Evolutionary conservation across 225 moss, liverwort and hornwort genomes (phyloP), one percentile per base, ranked within the genome.

Genomic region (Lunularia cruciata): DNA sequence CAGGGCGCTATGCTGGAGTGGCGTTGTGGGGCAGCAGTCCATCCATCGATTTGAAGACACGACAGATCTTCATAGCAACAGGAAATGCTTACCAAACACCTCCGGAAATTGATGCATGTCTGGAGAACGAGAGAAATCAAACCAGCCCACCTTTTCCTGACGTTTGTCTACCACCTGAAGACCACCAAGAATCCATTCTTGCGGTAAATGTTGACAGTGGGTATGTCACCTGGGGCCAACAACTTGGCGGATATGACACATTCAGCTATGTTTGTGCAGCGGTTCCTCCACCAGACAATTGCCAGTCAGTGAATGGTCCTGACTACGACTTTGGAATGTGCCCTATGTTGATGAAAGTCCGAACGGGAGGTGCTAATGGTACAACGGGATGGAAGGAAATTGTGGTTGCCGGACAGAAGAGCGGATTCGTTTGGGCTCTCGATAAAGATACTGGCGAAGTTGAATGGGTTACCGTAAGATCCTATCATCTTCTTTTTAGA

Each of bases 321-420:
- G 85, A 85, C 68, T 80, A 53, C 12, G 77, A 86, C 51, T 83
- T 86, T 16, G 83, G 83, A 11, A 76, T 81, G 60, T 58, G 57
- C 15, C 83, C 86, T 27, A 72, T 86, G 83, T 28, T 86, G 67
- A 37, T 83, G 26, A 58, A 9, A 22, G 12, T 43, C 3, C 6
- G 18, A 58, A 49, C 18, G 2, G 19, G 28, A 19, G 0, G 25
- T 35, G 35, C 15, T 20, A 23, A 25, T 26, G 38, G 8, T 18
- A 6, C 27, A 0, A 20, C 35, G 11, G 19, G 28, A 23, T 59
- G 73, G 51, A 40, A 16, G 51, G 78, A 78, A 4, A 64, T 73
- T 63, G 60, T 68, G 28, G 63, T 64, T 26, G 45, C 73, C 15
- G 53, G 73, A 68, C 68, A 78, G 22, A 72, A 73, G 43, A 68